Base-by-base conservation (phyloP, 2,329 filamentous ascomycete species). In the Aspergillus transmontanensis region DNA sequence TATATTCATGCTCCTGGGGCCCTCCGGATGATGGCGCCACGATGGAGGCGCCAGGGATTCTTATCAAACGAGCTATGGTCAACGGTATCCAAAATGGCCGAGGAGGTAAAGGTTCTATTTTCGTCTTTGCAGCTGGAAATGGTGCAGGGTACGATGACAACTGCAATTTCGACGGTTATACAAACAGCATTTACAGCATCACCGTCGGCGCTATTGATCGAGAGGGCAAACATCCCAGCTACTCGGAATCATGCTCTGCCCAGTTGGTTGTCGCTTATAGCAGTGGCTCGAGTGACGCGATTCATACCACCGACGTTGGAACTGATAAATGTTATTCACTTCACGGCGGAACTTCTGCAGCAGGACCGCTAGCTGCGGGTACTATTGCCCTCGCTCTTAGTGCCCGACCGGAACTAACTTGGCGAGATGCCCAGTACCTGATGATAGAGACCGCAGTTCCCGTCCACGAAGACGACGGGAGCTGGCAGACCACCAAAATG, bases 131-230 rank as follows among this genome's bases (percentile, higher is more conserved):
- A 50, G 94, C 94, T 68, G 95, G 95, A 63, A 99, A 99, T 74
- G 95, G 95, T 62, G 96, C 94, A 11, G 83, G 84, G 4, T 87
- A 83, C 67, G 94, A 92, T 54, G 95, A 99, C 77, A 98, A 99
- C 79, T 99, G 95, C 85, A 99, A 99, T 77, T 99, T 99, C 76
- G 95, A 99, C 75, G 95, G 95, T 45, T 99, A 99, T 80, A 99
- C 95, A 64, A 99, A 99, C 82, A 97, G 94, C 75, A 99, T 99
- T 71, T 99, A 98, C 84, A 97, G 93, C 76, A 95, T 99, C 71
- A 97, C 94, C 0, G 93, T 99, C 21, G 95, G 95, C 43, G 94
- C 94, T 39, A 90, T 99, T 66, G 94, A 97, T 76, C 86, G 92
- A 63, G 88, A 90, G 69, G 94, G 94, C 45, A 79, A 86, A n/a